Evolutionary conservation across 225 moss, liverwort and hornwort species (phyloP).

Genomic region (Polytrichum commune): DNA sequence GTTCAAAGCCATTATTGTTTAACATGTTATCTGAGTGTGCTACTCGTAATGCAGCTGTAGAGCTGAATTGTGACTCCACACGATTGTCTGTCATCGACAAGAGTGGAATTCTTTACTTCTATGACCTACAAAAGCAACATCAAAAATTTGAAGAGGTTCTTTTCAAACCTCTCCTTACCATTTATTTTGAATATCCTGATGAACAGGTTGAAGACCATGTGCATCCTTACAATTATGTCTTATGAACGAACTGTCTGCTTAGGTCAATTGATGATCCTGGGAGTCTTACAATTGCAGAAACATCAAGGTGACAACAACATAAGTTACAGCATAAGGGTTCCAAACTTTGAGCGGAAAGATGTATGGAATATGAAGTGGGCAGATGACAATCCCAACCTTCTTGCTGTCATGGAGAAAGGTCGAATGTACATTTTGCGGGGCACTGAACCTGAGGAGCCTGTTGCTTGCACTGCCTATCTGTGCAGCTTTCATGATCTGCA

Average conservation of each 20-base stretch:
- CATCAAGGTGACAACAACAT: conserved; percentile 9
- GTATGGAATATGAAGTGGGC: conserved; percentile 99
- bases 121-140: conserved; percentile 49
- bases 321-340: conserved; percentile 31
- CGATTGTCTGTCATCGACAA: conserved; percentile 81
- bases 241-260: background rate
- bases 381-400: conserved; percentile 82
- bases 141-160: conserved; percentile 43
- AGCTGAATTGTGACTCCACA: conserved; percentile 82
- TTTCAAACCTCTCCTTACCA: background rate
- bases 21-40: no score
- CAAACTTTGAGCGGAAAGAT: conserved; percentile 83
- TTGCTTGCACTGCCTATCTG: conserved; percentile 83
- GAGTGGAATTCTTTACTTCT: conserved; percentile 78
- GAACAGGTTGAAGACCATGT: no score
- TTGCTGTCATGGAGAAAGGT: conserved; percentile 93
- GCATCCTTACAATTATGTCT: no score
- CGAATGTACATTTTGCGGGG: conserved; percentile 96
- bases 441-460: conserved; percentile 90
- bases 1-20: no score
- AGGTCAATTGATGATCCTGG: background rate
- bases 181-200: no score
- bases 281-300: conserved; percentile 20
- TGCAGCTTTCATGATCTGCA: conserved; percentile 90
- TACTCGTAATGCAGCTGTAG: conserved; percentile 51